Evolutionary conservation across 352 stramenopile genomes (phyloP).

Genomic region (Phytophthora sansomeana): DNA sequence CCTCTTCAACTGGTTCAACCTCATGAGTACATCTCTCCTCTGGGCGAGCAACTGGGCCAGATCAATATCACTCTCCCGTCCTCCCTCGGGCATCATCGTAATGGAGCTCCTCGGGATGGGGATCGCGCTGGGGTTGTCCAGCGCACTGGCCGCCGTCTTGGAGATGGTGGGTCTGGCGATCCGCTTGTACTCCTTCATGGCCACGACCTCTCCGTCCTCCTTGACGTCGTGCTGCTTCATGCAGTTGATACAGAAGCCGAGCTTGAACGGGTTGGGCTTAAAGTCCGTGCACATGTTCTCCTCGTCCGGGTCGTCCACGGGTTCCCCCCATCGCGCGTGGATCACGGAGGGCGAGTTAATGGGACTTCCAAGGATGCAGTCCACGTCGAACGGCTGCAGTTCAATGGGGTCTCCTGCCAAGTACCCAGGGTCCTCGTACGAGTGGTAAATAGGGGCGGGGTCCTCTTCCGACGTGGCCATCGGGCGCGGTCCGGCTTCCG

Average conservation of each 20-base stretch:
- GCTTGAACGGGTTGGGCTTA: conserved; percentile 83
- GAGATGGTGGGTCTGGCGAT: conserved; percentile 75
- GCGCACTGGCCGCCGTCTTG: conserved; percentile 80
- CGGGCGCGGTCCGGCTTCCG: conserved; percentile 33
- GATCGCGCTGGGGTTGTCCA: conserved; percentile 79
- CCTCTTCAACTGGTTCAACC: conserved; percentile 58
- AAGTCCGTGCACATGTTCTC: conserved; percentile 86
- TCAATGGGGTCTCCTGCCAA: conserved; percentile 58
- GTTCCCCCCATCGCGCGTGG: conserved; percentile 87
- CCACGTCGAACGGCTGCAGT: conserved; percentile 74
- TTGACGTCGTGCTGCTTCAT: conserved; percentile 90
- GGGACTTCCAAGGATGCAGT: conserved; percentile 81
- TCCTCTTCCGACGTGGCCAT: conserved; percentile 39
- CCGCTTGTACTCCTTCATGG: conserved; percentile 86
- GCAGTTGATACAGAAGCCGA: conserved; percentile 91
- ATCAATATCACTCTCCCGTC: conserved; percentile 86
- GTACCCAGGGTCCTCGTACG: conserved; percentile 84
- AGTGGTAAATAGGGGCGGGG: conserved; percentile 65
- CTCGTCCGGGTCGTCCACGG: conserved; percentile 84
- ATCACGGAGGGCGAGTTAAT: conserved; percentile 83
- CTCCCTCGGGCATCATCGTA: conserved; percentile 39
- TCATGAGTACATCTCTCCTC: conserved; percentile 79
- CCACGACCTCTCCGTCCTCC: conserved; percentile 66
- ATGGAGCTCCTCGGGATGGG: conserved; percentile 42
- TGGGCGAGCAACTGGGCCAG: conserved; percentile 75